phyloP scores from a whole-genome alignment of 352 stramenopile genomes.

The Phytophthora fragariae region DNA sequence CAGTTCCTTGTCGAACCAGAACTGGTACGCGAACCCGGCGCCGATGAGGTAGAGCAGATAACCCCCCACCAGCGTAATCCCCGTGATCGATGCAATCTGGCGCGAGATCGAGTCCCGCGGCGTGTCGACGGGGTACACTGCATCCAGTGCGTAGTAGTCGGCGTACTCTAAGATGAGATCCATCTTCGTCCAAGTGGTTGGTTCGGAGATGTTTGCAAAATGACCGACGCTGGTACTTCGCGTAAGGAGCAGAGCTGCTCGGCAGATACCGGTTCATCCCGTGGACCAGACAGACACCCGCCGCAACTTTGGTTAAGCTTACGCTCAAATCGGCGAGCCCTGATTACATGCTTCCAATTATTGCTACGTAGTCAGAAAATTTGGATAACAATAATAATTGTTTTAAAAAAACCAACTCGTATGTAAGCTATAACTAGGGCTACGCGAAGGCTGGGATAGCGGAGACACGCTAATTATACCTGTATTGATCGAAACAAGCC shows the following conservation, averaged over 20 bases:
- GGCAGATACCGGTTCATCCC: background rate
- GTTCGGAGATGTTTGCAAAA: slow-evolving; percentile 15
- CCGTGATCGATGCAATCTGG: slow-evolving; percentile 58
- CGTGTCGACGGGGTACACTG: slow-evolving; percentile 55
- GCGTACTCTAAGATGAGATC: slow-evolving; percentile 64
- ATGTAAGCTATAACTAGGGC: no score
- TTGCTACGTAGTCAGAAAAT: background rate
- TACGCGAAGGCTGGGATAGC: no score
- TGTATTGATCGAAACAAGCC: no score
- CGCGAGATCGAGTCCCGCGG: slow-evolving; percentile 52
- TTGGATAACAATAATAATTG: background rate
- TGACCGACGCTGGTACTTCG: background rate
- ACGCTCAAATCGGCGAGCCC: slow-evolving; percentile 28
- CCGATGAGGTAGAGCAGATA: slow-evolving; percentile 69
- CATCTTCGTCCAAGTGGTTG: slow-evolving; percentile 40
- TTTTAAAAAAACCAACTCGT: background rate
- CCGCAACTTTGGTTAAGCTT: background rate
- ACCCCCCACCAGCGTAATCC: slow-evolving; percentile 58
- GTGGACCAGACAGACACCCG: background rate
- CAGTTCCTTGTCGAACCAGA: slow-evolving; percentile 72
- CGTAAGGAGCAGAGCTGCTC: background rate
- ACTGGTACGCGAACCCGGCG: slow-evolving; percentile 56
- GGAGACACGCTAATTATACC: no score
- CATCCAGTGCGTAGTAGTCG: slow-evolving; percentile 61
- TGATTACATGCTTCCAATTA: slow-evolving; percentile 42